Percentiles rank a stretch among this genome's conserved stretches.
These are phyloP conservation scores for Leishmania aethiopica DNA, from an alignment of 208 protist genomes.

Conservation along the genomic window DNA sequence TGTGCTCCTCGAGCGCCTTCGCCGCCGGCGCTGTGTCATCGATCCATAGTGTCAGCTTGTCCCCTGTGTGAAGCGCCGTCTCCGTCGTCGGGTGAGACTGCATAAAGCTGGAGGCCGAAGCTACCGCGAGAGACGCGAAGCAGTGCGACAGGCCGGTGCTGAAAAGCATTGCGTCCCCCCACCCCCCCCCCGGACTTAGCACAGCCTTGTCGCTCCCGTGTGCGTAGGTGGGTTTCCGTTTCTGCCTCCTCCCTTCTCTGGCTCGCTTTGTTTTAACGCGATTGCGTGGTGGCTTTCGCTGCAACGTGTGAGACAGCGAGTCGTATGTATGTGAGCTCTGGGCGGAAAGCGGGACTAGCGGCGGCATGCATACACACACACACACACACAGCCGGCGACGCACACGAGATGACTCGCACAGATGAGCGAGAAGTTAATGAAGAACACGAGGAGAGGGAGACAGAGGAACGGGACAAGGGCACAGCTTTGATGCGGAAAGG, in stretches of 20 bases:
- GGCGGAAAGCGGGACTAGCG: background rate
- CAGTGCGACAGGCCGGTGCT: slow-evolving; percentile 23
- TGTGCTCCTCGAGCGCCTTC: slow-evolving; percentile 52
- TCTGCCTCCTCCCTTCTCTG: background rate
- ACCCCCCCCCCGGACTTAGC: no score
- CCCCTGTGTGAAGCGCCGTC: background rate
- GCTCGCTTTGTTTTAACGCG: no score
- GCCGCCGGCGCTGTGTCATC: slow-evolving; percentile 62
- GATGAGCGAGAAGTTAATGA: background rate
- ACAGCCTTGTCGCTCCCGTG: background rate
- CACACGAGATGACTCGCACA: background rate
- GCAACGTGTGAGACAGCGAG: background rate
- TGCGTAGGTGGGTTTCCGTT: background rate
- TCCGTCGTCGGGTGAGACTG: slow-evolving; percentile 6
- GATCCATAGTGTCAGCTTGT: slow-evolving; percentile 57
- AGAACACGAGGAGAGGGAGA: background rate
- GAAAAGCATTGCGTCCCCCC: slow-evolving; percentile 35
- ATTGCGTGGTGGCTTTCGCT: background rate
- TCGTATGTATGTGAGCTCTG: background rate
- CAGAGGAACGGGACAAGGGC: background rate
- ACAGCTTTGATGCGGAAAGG: background rate
- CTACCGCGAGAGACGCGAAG: slow-evolving; percentile 39
- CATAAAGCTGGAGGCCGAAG: slow-evolving; percentile 35
- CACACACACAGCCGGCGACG: no score
- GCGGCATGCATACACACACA: background rate